Percentiles rank a stretch among this genome's conserved stretches.
Conservation (phyloP, 495 filamentous ascomycete genomes). For the Podospora bellae-mahoneyi region DNA sequence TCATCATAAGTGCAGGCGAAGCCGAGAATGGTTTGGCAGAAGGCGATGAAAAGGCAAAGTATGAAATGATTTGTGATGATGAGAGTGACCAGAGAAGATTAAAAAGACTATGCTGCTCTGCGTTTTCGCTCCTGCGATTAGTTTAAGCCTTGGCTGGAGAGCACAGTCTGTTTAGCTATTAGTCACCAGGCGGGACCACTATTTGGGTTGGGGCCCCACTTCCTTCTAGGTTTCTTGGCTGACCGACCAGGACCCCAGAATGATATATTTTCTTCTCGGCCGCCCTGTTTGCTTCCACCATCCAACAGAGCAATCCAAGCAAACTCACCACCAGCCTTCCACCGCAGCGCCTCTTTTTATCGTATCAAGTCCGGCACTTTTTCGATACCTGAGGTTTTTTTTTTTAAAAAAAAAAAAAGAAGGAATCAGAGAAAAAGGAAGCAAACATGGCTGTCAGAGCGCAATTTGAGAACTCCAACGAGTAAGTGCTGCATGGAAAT, state of each 20-base stretch:
- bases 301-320: slow-evolving; percentile 14
- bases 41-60: neutral
- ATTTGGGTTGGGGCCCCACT: neutral
- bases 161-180: neutral
- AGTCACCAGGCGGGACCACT: neutral
- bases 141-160: neutral
- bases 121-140: neutral
- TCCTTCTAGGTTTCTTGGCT: slow-evolving; percentile 1
- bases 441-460: slow-evolving; percentile 72
- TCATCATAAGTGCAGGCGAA: neutral
- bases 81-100: neutral
- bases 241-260: neutral
- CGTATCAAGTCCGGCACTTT: neutral
- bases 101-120: neutral
- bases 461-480: slow-evolving; percentile 98
- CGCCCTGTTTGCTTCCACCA: slow-evolving; percentile 7
- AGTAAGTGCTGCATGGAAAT: slow-evolving; percentile 55
- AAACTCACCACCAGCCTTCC: neutral
- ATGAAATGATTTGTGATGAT: neutral
- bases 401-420: neutral
- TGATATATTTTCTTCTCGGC: slow-evolving; percentile 7
- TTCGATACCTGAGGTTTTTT: slow-evolving; percentile 3
- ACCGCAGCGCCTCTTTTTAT: neutral
- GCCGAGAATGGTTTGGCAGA: neutral
- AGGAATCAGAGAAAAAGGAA: neutral